Percentiles rank a stretch among this genome's conserved stretches.
These are phyloP conservation scores for Eucalyptus erythrocorys DNA, from an alignment of 345 rosid genomes.

Conservation along the genomic window DNA sequence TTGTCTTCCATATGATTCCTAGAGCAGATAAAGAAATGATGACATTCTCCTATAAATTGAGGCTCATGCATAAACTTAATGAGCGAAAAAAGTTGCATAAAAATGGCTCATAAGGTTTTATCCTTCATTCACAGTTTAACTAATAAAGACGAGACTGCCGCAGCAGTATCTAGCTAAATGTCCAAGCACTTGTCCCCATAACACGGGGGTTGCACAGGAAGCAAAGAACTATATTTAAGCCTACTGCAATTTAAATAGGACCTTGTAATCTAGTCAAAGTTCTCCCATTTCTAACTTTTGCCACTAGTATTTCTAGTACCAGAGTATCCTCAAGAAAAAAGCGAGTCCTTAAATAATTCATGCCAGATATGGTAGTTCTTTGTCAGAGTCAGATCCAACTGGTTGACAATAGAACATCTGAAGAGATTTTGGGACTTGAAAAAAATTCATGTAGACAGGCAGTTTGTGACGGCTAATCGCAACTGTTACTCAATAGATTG, in stretches of 20 bases:
- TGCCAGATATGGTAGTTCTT: neutral
- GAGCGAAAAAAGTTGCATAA: neutral
- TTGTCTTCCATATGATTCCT: conserved; percentile 79
- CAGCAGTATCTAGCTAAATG: neutral
- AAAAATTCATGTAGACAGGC: neutral
- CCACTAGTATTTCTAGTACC: neutral
- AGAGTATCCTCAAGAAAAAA: neutral
- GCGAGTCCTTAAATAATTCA: neutral
- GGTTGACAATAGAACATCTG: neutral
- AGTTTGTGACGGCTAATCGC: neutral
- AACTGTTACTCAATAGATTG: neutral
- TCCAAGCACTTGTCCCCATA: neutral
- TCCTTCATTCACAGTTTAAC: neutral
- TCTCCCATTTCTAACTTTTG: neutral
- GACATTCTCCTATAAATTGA: neutral
- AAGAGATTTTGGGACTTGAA: neutral
- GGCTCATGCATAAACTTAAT: neutral
- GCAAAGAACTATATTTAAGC: neutral
- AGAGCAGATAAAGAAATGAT: neutral
- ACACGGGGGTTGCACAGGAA: neutral
- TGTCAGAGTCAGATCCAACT: neutral
- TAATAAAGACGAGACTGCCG: neutral
- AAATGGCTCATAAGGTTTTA: neutral
- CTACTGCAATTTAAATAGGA: neutral
- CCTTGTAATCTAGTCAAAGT: neutral